Conservation (phyloP, 257 asterid species). For the Fraxinus anomala region DNA sequence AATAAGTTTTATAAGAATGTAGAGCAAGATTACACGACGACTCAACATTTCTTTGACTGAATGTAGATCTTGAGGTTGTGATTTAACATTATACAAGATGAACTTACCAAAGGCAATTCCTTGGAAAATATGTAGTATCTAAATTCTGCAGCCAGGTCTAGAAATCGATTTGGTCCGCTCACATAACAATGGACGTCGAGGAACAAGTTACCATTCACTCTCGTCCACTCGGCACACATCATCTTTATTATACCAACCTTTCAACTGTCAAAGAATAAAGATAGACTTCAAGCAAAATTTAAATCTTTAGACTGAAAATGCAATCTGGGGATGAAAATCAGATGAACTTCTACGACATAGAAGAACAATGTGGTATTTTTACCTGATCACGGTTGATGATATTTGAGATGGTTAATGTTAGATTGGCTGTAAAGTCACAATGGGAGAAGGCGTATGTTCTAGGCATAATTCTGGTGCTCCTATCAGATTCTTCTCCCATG, state of each 20-base stretch:
- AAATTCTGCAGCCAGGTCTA: conserved; percentile 80
- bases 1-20: neutral
- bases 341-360: neutral
- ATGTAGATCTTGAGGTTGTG: no score
- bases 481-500: conserved; percentile 52
- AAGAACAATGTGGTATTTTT: conserved; percentile 2
- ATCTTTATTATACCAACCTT: conserved; percentile 84
- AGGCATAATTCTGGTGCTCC: conserved; percentile 54
- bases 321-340: neutral
- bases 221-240: conserved; percentile 94
- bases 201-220: conserved; percentile 64
- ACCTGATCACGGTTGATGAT: conserved; percentile 75
- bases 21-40: no score
- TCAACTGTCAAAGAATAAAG: conserved; percentile 48
- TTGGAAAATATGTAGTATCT: conserved; percentile 92
- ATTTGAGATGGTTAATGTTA: conserved; percentile 67
- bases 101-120: conserved; percentile 82
- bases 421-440: conserved; percentile 79
- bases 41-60: no score
- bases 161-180: conserved; percentile 70
- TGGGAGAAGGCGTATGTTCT: conserved; percentile 91
- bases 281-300: neutral
- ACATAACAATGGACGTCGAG: conserved; percentile 87
- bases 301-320: neutral
- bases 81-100: neutral